Evolutionary conservation across 2,329 filamentous ascomycete genomes (phyloP).

Genomic region (Pseudopithomyces chartarum): DNA sequence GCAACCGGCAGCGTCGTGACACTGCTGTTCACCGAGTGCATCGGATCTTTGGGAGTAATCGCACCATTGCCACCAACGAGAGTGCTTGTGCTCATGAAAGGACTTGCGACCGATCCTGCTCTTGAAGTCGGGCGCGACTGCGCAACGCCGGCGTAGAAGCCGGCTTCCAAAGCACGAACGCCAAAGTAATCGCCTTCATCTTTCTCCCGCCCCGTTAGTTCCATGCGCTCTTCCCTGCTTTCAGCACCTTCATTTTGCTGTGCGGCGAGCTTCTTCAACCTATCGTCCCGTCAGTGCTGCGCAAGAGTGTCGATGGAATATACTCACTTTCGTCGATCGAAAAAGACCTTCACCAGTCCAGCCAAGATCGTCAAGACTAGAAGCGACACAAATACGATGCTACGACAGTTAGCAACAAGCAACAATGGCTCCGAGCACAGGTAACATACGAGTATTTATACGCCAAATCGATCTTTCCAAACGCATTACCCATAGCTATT

Average conservation of each 20-base stretch:
- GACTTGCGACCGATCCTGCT: conserved; percentile 34
- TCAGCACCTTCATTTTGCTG: conserved; percentile 31
- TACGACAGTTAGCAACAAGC: conserved; percentile 17
- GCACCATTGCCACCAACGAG: conserved; percentile 36
- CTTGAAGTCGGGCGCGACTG: conserved; percentile 46
- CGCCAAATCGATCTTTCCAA: conserved; percentile 40
- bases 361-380: conserved; percentile 38
- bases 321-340: conserved; percentile 42
- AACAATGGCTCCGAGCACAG: background rate
- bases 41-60: conserved; percentile 34
- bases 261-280: conserved; percentile 36
- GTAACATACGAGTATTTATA: conserved; percentile 44
- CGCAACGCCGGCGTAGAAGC: conserved; percentile 47
- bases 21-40: conserved; percentile 38
- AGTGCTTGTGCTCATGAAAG: conserved; percentile 41
- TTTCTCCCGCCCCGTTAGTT: conserved; percentile 42
- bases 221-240: conserved; percentile 39
- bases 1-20: conserved; percentile 38
- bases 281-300: conserved; percentile 21
- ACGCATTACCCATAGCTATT: conserved; percentile 38
- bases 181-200: conserved; percentile 48
- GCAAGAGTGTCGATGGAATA: background rate
- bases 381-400: conserved; percentile 40
- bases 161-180: conserved; percentile 48
- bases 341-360: conserved; percentile 42